Evolutionary conservation across 352 stramenopile species (phyloP).

Genomic region (Globisporangium yorkense): DNA sequence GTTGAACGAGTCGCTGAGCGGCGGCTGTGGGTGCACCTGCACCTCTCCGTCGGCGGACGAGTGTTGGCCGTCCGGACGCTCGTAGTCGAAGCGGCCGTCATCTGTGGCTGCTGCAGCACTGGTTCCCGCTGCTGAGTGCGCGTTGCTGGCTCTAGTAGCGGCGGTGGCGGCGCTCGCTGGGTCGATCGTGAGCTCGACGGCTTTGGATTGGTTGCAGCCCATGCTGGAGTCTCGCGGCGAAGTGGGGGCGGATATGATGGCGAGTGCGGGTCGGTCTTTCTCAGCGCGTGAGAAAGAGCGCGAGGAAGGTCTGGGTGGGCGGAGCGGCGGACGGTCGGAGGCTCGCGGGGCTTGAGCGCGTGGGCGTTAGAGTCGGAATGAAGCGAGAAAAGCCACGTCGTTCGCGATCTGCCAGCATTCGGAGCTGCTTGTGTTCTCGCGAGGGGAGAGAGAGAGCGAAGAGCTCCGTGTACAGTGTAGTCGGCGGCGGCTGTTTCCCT

Average conservation of each 20-base stretch:
- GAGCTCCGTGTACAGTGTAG: no score
- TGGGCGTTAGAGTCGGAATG: neutral
- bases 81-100: conserved; percentile 4
- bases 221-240: conserved; percentile 17
- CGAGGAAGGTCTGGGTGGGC: no score
- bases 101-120: neutral
- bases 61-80: neutral
- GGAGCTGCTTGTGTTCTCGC: no score
- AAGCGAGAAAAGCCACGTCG: neutral
- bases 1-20: conserved; percentile 17
- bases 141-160: neutral
- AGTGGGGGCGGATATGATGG: conserved; percentile 4
- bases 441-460: no score
- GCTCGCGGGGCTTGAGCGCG: neutral
- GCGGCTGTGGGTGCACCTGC: conserved; percentile 13
- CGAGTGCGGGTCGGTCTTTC: conserved; percentile 10
- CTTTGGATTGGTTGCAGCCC: conserved; percentile 64
- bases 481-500: no score
- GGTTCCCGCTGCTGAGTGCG: neutral
- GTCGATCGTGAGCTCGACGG: conserved; percentile 4
- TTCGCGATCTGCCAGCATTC: no score
- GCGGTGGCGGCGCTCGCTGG: neutral
- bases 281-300: conserved; percentile 12
- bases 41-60: conserved; percentile 10
- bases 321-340: neutral